Conservation (phyloP, 2,329 filamentous ascomycete genomes). For the Botrytis cinerea region DNA sequence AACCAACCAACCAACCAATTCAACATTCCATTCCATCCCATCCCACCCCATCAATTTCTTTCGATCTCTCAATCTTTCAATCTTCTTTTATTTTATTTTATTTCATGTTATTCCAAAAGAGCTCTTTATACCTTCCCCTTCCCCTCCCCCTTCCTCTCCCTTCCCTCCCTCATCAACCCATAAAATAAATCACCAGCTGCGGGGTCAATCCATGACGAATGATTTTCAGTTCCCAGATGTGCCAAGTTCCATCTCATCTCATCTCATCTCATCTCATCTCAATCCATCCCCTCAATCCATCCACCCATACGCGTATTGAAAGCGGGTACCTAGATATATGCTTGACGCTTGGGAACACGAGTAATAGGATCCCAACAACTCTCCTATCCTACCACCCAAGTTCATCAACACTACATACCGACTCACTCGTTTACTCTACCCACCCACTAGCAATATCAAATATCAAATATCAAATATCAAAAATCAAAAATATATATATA, state of each 20-base stretch:
- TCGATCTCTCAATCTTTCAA: too few relatives aligned
- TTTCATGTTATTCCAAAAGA: neutral
- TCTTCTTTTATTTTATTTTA: too few relatives aligned
- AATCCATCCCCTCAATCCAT: neutral
- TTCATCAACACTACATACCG: neutral
- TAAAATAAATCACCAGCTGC: neutral
- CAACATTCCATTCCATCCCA: neutral
- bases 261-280: neutral
- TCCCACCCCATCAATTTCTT: too few relatives aligned
- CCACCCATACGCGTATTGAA: neutral
- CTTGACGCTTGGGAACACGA: neutral
- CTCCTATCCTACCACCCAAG: neutral
- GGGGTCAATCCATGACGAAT: neutral
- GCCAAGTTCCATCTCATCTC: neutral
- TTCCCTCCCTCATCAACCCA: too few relatives aligned
- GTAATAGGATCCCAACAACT: neutral
- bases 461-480: too few relatives aligned
- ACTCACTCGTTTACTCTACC: neutral
- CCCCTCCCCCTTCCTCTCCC: too few relatives aligned
- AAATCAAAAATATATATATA: constrained; percentile 1
- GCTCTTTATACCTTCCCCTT: neutral
- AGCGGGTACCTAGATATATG: neutral
- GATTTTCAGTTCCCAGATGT: neutral
- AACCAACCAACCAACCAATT: neutral
- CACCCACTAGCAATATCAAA: neutral